Base-by-base conservation (phyloP, 2,329 filamentous ascomycete species). In the Calonectria honghensis region DNA sequence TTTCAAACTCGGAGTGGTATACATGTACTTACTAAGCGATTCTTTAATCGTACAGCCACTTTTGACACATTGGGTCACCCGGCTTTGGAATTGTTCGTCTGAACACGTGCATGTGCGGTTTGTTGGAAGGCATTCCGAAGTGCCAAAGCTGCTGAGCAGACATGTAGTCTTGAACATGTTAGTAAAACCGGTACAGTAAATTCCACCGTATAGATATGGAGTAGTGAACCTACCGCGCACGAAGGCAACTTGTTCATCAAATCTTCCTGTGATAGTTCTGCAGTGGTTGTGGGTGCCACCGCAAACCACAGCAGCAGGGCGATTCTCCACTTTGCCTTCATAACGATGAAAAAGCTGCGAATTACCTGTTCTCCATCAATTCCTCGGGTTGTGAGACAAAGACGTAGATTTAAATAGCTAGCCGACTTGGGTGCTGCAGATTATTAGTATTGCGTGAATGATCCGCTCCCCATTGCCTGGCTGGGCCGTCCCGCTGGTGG, bases 21-120 rank as follows among this genome's bases (percentile, higher is more conserved):
- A 18, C 32, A 7, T 35, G 32, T 16, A 1, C 57, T 37, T 24
- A 61, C 57, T 61, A 2, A 61, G 57, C 13, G 35, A 37, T 61
- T 61, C 57, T 27, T 61, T 61, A 24, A 61, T 39, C n/a, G 35
- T 61, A 11, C 57, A 61, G 32, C 11, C 39, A 5, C 24, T 27
- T n/a, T 24, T 39, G 10, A 61, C 57, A 16, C 57, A 61, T 5
- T 14, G 11, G 1, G 31, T 61, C 6, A 61, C 24, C 13, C 24
- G 29, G 20, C 13, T 61, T 39, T 61, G 32, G 10, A 61, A 37
- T 14, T 37, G 16, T 18, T 37, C 32, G 32, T 61, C 29, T 24
- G 57, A 10, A 4, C 57, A 61, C 7, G 57, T 61, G 32, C 57
- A 61, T 24, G 57, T 61, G 32, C 32, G 24, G n/a, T 61, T 61